Evolutionary conservation across 2,329 filamentous ascomycete species (phyloP), one percentile per base, ranked within the genome.

Genomic region (Stenocarpella maydis): DNA sequence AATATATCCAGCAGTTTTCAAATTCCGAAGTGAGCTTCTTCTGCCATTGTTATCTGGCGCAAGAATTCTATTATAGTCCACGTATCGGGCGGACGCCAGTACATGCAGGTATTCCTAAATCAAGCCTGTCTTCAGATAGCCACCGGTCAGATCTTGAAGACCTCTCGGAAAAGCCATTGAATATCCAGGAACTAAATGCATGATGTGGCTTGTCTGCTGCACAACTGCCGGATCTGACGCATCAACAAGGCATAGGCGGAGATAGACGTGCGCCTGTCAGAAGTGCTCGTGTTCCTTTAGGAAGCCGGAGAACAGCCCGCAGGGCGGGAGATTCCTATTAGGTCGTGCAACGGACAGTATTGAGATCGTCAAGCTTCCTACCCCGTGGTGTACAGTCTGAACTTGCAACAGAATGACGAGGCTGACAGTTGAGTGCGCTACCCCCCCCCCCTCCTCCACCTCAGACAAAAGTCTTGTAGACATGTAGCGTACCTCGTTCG

Each of bases 11-110:
- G 4, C 34, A 7, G 2, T 12, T 37, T 37, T 2, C 10, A 37
- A 5, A 17, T 37, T n/a, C 15, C 10, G 17, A 26, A 2, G 1
- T 5, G n/a, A n/a, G 3, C 3, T 10, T 9, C n/a, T 15, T 7
- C 10, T 60, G 24, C 39, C 17, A 8, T 15, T 12, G 14, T 24
- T 3, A 37, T 5, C 10, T 17, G n/a, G 14, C 15, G 14, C 14
- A 10, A 14, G 10, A n/a, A 17, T 1, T 41, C 28, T 19, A 12
- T 15, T 15, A 1, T 34, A 34, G 26, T 41, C 39, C 65, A 70
- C 21, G n/a, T 5, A 41, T 28, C 41, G 55, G n/a, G 55, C 55
- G 24, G 26, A 24, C 52, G 34, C 64, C 54, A 68, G 65, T 28
- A 31, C 41, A 64, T 68, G 65, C 65, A 49, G 15, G 64, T 21